A percentile compares a stretch with the other conserved stretches of the same genome.
phyloP scores from a whole-genome alignment of 1,284 basidiomycete genomes.

The Cutaneotrichosporon sp. region DNA sequence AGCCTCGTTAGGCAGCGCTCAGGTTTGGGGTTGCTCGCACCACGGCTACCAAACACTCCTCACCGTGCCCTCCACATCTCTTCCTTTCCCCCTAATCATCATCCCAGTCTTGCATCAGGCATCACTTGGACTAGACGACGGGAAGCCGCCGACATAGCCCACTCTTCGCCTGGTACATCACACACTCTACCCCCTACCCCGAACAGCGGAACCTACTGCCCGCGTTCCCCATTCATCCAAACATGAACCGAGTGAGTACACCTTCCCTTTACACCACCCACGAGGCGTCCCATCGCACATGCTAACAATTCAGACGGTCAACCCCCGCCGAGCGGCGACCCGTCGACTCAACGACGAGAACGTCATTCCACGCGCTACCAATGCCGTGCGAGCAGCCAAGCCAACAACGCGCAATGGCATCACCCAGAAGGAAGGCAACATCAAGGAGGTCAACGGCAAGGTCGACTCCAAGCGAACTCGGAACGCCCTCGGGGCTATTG shows the following conservation, averaged over 20 bases:
- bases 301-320: constrained; percentile 20
- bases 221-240: not conserved
- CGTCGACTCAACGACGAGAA: constrained; percentile 48
- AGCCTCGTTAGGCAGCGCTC: not conserved
- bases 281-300: not conserved
- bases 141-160: not conserved
- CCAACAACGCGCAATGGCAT: constrained; percentile 33
- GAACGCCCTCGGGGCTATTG: constrained; percentile 43
- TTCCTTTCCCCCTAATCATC: not conserved
- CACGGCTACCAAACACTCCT: not conserved
- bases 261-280: not conserved
- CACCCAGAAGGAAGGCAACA: constrained; percentile 34
- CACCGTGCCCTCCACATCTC: not conserved
- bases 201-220: not conserved
- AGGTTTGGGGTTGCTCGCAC: not conserved
- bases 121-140: not conserved
- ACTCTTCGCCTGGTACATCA: not conserved
- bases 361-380: constrained; percentile 32
- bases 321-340: constrained; percentile 35
- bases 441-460: constrained; percentile 30
- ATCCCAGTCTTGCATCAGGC: not conserved
- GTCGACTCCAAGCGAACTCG: constrained; percentile 47
- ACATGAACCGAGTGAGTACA: constrained; percentile 9
- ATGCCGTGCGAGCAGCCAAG: constrained; percentile 27
- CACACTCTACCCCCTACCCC: not conserved